Evolutionary conservation across 768 basidiomycete genomes (phyloP).

Genomic region (Lyophyllum atratum): DNA sequence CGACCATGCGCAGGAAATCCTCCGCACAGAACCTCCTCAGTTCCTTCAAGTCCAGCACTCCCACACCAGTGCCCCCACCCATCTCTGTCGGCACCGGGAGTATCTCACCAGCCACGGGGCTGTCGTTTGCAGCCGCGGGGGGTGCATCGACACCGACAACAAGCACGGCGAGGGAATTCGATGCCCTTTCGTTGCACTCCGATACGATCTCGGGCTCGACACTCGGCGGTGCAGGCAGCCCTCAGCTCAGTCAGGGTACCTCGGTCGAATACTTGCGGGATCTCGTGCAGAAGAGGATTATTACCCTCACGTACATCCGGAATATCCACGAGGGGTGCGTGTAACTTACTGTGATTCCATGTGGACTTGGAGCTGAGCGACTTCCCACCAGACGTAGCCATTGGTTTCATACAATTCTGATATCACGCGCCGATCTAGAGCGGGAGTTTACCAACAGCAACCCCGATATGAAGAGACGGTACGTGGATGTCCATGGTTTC

Average conservation of each 20-base stretch:
- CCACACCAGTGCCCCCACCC: constrained; percentile 32
- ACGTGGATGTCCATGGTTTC: constrained; percentile 18
- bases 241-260: constrained; percentile 60
- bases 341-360: not conserved
- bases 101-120: constrained; percentile 35
- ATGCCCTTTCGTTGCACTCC: constrained; percentile 66
- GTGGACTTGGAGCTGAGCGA: not conserved
- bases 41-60: constrained; percentile 57
- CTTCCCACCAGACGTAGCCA: constrained; percentile 61
- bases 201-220: constrained; percentile 37
- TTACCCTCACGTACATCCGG: constrained; percentile 83
- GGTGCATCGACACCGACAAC: constrained; percentile 43
- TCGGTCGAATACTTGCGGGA: constrained; percentile 80
- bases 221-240: constrained; percentile 39
- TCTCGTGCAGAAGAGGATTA: constrained; percentile 79
- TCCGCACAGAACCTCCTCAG: constrained; percentile 83
- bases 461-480: constrained; percentile 79
- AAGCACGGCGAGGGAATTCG: constrained; percentile 63
- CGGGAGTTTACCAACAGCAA: constrained; percentile 77
- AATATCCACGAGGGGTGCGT: constrained; percentile 86
- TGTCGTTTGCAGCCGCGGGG: constrained; percentile 37
- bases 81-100: constrained; percentile 31
- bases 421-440: constrained; percentile 74
- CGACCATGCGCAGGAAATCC: constrained; percentile 80
- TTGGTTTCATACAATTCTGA: constrained; percentile 88